Base-by-base conservation (phyloP, 2,329 filamentous ascomycete species). In the Phaeomoniella chlamydospora region DNA sequence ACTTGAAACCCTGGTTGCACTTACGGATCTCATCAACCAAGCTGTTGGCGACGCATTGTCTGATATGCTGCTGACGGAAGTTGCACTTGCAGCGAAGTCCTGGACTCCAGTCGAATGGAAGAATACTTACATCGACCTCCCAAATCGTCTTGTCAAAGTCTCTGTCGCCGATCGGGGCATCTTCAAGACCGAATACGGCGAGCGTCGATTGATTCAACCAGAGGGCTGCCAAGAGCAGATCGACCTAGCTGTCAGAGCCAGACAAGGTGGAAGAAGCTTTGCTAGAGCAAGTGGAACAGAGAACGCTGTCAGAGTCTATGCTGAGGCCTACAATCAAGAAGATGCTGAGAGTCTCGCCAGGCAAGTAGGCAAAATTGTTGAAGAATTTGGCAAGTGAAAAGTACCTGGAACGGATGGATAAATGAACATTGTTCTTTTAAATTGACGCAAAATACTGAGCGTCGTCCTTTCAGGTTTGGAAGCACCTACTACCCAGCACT, bases 1-100 rank as follows among this genome's bases (percentile, higher is more conserved):
- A 2, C 72, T 96, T 11, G 82, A 93, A 37, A 86, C 79, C 5
- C 77, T 98, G 1, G 70, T 74, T 36, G 87, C 85, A 9, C 71
- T 93, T 37, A 80, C 80, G 35, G 83, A 94, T 48, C 72, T 98
- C 43, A 93, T 98, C 67, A 98, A 98, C 68, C 90, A 98, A 65
- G 90, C 90, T 1, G 88, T 96, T 33, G 90, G 90, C 36, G 90
- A 98, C 54, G 90, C 90, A 33, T 72, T 98, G 39, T 94, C 86
- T 1, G 90, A 98, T 61, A 82, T 94, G 72, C 74, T 98, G 32
- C 77, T 98, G 51, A 87, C 96, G 29, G 90, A 98, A 61, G 83
- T 88, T 19, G 90, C 96, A 46, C 77, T 98, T 29, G 87, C 90
- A 4, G 86, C 96, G 71, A 96, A 94, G 66, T 72, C 70, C 46